Conservation (phyloP, 192 early-diverging fungal species). For the Borealophlyctis nickersoniae region DNA sequence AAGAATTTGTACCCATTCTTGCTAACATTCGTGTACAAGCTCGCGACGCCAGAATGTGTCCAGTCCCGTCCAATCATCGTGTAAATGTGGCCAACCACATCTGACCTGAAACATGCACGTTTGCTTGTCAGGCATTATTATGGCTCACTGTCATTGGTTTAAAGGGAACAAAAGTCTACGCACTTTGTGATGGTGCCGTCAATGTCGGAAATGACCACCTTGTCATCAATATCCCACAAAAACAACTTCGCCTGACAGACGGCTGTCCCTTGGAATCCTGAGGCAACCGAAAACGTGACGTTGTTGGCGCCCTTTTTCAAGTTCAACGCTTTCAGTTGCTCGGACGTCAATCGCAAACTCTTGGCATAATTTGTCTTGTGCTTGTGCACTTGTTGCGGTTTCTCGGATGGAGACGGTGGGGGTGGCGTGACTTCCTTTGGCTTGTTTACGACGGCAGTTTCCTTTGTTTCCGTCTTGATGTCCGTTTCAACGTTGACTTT, state of each 20-base stretch:
- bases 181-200: slow-evolving; percentile 97
- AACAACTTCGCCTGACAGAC: slow-evolving; percentile 85
- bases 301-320: slow-evolving; percentile 85
- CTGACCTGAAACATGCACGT: slow-evolving; percentile 65
- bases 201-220: slow-evolving; percentile 95
- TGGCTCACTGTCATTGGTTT: not conserved
- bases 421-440: not conserved
- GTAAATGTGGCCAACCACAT: slow-evolving; percentile 93
- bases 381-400: no score
- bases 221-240: slow-evolving; percentile 75
- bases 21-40: slow-evolving; percentile 89
- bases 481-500: not conserved
- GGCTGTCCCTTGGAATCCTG: slow-evolving; percentile 71
- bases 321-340: slow-evolving; percentile 77
- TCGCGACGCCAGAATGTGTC: slow-evolving; percentile 96
- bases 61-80: slow-evolving; percentile 97
- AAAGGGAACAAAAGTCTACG: no score
- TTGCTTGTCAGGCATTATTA: not conserved
- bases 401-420: no score
- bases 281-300: slow-evolving; percentile 82
- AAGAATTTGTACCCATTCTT: slow-evolving; percentile 94
- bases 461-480: not conserved
- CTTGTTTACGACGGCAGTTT: not conserved
- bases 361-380: slow-evolving; percentile 70
- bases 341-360: slow-evolving; percentile 84